Percentiles rank a stretch among this genome's conserved stretches.
Conservation (phyloP, 257 asterid genomes). For the Ballota nigra region DNA sequence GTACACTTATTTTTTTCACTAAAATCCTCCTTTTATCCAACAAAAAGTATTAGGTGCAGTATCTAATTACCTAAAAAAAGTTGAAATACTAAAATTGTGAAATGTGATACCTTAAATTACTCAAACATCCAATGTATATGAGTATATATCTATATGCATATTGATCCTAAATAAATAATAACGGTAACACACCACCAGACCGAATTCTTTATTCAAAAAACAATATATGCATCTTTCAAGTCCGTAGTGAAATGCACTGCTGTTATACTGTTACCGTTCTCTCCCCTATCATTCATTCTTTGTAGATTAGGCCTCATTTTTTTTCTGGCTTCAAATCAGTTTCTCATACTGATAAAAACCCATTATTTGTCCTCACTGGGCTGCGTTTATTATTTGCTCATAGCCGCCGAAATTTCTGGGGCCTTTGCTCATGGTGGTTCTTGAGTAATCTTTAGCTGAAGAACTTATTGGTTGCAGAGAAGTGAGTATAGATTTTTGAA, state of each 20-base stretch:
- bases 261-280: conserved; percentile 48
- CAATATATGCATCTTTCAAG: neutral
- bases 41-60: neutral
- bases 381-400: conserved; percentile 9
- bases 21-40: neutral
- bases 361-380: conserved; percentile 29
- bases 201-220: neutral
- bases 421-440: conserved; percentile 35
- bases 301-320: conserved; percentile 49
- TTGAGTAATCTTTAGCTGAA: conserved; percentile 33
- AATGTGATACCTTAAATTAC: neutral
- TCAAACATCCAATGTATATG: neutral
- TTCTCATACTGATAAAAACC: conserved; percentile 23
- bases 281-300: conserved; percentile 23
- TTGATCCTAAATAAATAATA: neutral
- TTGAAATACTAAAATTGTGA: neutral
- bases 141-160: too few species aligned
- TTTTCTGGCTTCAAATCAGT: conserved; percentile 23
- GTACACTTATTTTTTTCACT: neutral
- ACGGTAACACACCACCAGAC: neutral
- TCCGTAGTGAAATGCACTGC: conserved; percentile 29
- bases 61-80: neutral
- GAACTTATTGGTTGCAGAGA: conserved; percentile 10
- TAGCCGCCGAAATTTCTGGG: conserved; percentile 11
- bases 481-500: conserved; percentile 16